Evolutionary conservation across 768 basidiomycete species (phyloP), one percentile per base, ranked within the genome.

Genomic region (Boletus reticulatus): DNA sequence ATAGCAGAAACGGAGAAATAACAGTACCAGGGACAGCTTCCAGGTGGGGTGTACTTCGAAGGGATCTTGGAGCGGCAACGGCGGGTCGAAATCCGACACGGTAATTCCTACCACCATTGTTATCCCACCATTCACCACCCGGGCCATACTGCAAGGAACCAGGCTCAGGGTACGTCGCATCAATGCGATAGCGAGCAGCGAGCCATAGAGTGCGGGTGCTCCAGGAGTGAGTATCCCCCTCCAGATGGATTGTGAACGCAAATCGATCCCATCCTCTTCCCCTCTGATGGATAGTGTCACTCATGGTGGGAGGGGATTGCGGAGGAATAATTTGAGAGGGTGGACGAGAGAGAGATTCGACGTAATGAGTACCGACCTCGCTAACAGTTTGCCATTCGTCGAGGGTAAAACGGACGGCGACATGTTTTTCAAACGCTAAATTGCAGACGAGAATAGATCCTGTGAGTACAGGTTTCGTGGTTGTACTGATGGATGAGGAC

Each of bases 331-430:
- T 59, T 62, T 43, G 61, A 53, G 62, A 56, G 0, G 75, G 43
- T 6, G 75, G 57, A 27, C 85, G 65, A 17, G 78, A 78, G n/a
- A 29, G 27, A 29, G 27, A 29, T 8, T 71, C 70, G 37, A 73
- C 64, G 57, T 85, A 72, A 44, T 64, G 71, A n/a, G 79, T 86
- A 42, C 71, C 57, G 32, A 97, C 93, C 68, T 98, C 96, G 42
- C 84, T 87, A 1, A 91, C 90, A 5, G 95, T 98, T 59, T 88
- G 84, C 96, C 96, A 98, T 45, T 89, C 85, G 70, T 98, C 96
- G 45, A 96, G 77, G 2, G 96, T 98, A 69, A 95, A 98, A 1
- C 95, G 78, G 1, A 97, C 80, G 0, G 82, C 85, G 45, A 98
- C 87, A 50, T 81, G 78, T 73, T 98, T 98, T 69, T 90, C 86